These are phyloP conservation scores for Helianthus tuberosus DNA, from an alignment of 129 eudicot genomes.

Conservation along the genomic window DNA sequence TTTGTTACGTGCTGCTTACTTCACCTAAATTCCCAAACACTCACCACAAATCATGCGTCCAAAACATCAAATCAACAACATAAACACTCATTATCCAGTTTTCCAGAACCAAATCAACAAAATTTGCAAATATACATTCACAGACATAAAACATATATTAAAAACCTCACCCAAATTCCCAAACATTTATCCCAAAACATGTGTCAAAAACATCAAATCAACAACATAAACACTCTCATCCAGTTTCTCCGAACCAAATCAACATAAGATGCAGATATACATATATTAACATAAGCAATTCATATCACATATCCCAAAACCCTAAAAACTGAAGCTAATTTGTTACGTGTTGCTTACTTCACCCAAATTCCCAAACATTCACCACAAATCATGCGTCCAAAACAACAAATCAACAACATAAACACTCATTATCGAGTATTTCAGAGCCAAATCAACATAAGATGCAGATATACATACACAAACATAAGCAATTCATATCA, in stretches of 20 bases:
- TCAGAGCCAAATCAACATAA: neutral
- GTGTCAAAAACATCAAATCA: neutral
- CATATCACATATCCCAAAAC: conserved; percentile 16
- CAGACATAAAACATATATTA: neutral
- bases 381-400: neutral
- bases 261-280: neutral
- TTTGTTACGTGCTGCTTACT: neutral
- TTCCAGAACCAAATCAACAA: neutral
- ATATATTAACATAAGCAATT: neutral
- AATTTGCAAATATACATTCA: neutral
- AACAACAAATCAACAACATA: neutral
- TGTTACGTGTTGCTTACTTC: neutral
- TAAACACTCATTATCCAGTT: neutral
- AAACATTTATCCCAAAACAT: neutral
- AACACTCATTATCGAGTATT: neutral
- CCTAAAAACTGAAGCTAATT: conserved; percentile 20
- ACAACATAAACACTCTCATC: neutral
- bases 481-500: neutral
- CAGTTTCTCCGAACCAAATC: neutral
- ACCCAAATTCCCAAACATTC: neutral
- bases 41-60: neutral
- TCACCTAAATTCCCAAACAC: neutral
- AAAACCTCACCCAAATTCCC: neutral
- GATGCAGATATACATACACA: neutral
- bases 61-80: neutral